Base-by-base conservation (phyloP, 2,329 filamentous ascomycete genomes). In the Apiospora marii region DNA sequence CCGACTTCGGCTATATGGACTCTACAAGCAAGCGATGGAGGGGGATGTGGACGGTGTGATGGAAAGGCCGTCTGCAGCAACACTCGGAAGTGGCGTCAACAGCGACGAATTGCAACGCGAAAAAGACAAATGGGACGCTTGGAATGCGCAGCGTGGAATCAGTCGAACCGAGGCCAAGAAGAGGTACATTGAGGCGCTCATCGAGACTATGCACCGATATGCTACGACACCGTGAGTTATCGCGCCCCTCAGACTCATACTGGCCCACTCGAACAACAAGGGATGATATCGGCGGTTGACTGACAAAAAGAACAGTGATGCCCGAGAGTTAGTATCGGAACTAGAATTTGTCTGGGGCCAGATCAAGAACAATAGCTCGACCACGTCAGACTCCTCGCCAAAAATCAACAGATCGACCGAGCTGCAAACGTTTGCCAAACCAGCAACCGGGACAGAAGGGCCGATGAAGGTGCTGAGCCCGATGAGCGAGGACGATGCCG, bases 311-410 rank as follows among this genome's bases (percentile, higher is more conserved):
- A 37, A 71, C 75, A 92, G 90, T 68, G 95, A 98, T 81, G 94
- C 94, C 10, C 89, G 92, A 73, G 95, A 97, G 83, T 88, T 99
- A 51, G 95, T 98, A 49, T 88, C 92, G 13, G 96, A 99, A 82
- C 90, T 99, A n/a, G 96, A 99, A 83, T 99, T 98, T 79, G 96
- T 99, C 51, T 99, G 96, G 96, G 95, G 98, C 77, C 96, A 98
- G 82, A 96, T 99, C 78, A 97, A 96, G 82, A 93, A 92, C 77
- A 98, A 96, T 78, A 90, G 90, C 14, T 90, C 92, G 4, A 90
- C 89, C 24, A 91, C 92, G 49, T 84, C 91, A 51, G 81, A 88
- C 53, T 87, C 88, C 14, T 90, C 87, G 1, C 87, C 88, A n/a
- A 86, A 87, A 75, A 84, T 80, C 71, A 74, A 76, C 76, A 74